These are phyloP conservation scores for Kwoniella sp. DNA, from an alignment of 768 basidiomycete genomes.

Conservation along the genomic window DNA sequence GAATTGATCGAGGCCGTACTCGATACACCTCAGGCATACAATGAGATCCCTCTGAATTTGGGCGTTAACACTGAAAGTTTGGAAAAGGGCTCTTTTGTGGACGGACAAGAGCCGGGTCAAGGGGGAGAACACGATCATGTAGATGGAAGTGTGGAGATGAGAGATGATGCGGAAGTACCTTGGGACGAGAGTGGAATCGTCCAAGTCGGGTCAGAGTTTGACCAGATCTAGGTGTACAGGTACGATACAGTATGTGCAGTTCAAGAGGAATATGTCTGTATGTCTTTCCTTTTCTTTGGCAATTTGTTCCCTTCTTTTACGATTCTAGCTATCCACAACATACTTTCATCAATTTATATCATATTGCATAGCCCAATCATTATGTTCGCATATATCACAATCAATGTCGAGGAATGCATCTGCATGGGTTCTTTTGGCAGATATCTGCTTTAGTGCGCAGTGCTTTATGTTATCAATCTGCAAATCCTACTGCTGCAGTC, in stretches of 20 bases:
- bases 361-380: too few relatives aligned
- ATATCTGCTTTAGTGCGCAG: too few relatives aligned
- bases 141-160: not conserved
- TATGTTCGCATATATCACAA: not conserved
- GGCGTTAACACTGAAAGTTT: not conserved
- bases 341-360: too few relatives aligned
- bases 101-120: not conserved
- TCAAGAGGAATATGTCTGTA: too few relatives aligned
- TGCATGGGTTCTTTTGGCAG: too few relatives aligned
- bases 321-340: too few relatives aligned
- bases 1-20: not conserved
- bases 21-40: not conserved
- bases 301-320: too few relatives aligned
- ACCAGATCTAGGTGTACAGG: not conserved
- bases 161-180: not conserved
- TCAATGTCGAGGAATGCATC: not conserved
- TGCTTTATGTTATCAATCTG: too few relatives aligned
- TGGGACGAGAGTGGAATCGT: slow-evolving; percentile 2
- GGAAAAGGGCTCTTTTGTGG: not conserved
- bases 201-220: not conserved
- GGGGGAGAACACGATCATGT: not conserved
- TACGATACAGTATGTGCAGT: too few relatives aligned
- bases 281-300: too few relatives aligned
- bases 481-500: not conserved
- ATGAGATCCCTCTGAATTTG: not conserved